phyloP scores from a whole-genome alignment of 441 rosid species.

The Erodium moschatum region DNA sequence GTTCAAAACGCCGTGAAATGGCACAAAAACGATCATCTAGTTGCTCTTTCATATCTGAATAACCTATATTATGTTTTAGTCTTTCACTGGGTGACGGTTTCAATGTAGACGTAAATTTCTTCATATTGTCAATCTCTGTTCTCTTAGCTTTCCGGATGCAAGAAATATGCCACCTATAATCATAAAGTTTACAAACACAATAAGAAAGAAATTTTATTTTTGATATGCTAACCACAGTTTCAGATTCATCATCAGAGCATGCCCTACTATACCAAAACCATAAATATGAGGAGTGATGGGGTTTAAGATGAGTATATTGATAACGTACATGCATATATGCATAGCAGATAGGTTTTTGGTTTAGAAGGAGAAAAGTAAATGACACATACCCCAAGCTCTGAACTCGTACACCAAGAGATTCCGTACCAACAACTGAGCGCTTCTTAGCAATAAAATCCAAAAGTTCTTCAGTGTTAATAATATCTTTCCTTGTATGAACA shows the following conservation, averaged over 20 bases:
- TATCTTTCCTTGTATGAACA: slow-evolving; percentile 28
- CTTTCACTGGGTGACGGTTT: slow-evolving; percentile 21
- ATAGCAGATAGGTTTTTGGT: neutral
- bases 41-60: slow-evolving; percentile 34
- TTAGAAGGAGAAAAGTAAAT: neutral
- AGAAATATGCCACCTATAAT: slow-evolving; percentile 58
- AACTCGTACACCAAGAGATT: slow-evolving; percentile 71
- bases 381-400: slow-evolving; percentile 67
- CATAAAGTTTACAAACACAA: slow-evolving; percentile 3
- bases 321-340: no score
- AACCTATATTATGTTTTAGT: slow-evolving; percentile 25
- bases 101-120: slow-evolving; percentile 30
- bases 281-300: neutral
- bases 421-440: slow-evolving; percentile 47
- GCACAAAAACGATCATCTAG: slow-evolving; percentile 50
- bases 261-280: slow-evolving; percentile 6
- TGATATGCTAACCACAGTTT: neutral
- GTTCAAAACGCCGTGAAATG: slow-evolving; percentile 46
- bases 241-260: neutral
- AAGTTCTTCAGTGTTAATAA: slow-evolving; percentile 44
- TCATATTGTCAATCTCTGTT: slow-evolving; percentile 39
- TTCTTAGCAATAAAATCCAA: slow-evolving; percentile 55
- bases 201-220: neutral
- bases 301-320: no score
- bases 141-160: slow-evolving; percentile 56